These are phyloP conservation scores for Teratosphaeriaceae sp. DNA, from an alignment of 2,329 filamentous ascomycete species.

Conservation along the genomic window DNA sequence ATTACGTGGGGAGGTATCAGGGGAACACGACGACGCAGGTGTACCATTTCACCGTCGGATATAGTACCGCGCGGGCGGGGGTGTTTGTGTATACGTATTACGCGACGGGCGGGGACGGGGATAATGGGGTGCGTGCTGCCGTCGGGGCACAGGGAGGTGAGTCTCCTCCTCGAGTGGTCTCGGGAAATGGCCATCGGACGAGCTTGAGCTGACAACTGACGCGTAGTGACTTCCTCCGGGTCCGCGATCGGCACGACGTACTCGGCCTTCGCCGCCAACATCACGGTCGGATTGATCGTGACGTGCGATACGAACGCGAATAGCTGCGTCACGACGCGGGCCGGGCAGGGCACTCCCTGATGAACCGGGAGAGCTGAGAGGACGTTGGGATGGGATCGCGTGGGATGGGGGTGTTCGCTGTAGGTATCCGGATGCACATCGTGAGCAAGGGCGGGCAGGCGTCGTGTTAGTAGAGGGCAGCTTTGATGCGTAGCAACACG, in stretches of 20 bases:
- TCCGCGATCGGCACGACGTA: slow-evolving; percentile 13
- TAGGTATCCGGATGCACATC: background rate
- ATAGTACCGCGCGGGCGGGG: slow-evolving; percentile 22
- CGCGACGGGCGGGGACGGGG: slow-evolving; percentile 15
- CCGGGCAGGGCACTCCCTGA: background rate
- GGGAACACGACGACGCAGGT: slow-evolving; percentile 9
- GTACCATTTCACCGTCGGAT: slow-evolving; percentile 28
- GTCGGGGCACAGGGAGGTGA: slow-evolving; percentile 27
- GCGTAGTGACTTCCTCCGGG: background rate
- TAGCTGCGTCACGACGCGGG: background rate
- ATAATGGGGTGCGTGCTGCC: slow-evolving; percentile 17
- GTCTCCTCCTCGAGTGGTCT: slow-evolving; percentile 6
- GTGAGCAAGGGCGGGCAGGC: background rate
- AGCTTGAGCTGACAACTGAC: background rate
- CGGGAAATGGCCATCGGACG: background rate
- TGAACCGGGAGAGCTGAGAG: background rate
- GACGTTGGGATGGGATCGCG: background rate
- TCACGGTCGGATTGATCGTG: slow-evolving; percentile 18
- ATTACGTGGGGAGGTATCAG: slow-evolving; percentile 19
- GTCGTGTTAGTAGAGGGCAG: background rate
- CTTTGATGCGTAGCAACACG: too few relatives aligned
- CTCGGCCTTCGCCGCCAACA: slow-evolving; percentile 9
- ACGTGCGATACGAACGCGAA: slow-evolving; percentile 12
- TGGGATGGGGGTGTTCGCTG: background rate
- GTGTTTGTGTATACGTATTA: slow-evolving; percentile 26